These are phyloP conservation scores for Phytophthora lateralis DNA, from an alignment of 352 stramenopile species.

Conservation along the genomic window DNA sequence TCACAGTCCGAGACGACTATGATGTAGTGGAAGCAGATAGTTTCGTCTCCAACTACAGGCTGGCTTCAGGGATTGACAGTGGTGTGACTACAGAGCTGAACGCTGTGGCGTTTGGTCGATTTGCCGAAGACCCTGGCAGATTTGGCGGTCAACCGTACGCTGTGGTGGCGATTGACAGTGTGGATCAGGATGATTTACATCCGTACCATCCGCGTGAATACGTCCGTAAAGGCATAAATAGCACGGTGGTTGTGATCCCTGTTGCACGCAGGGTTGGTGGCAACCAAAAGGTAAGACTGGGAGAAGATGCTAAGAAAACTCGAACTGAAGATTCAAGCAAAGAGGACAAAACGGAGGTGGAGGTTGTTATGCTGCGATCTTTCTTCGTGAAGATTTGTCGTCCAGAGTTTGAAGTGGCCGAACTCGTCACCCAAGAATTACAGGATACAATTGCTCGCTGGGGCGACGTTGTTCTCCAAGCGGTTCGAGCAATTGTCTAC, in stretches of 20 bases:
- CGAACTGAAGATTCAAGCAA: no score
- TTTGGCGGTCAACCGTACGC: constrained; percentile 10
- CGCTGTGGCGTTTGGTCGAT: constrained; percentile 20
- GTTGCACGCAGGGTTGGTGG: background rate
- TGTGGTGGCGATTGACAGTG: constrained; percentile 21
- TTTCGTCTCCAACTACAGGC: constrained; percentile 19
- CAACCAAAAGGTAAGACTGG: no score
- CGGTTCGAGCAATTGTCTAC: constrained; percentile 20
- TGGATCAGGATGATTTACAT: constrained; percentile 41
- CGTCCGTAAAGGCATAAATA: constrained; percentile 28
- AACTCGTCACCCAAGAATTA: constrained; percentile 7
- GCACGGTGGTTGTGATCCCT: constrained; percentile 16
- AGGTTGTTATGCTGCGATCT: constrained; percentile 15
- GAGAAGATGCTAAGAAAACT: no score
- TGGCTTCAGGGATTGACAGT: constrained; percentile 10
- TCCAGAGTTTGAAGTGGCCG: constrained; percentile 17
- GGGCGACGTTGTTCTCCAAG: constrained; percentile 17
- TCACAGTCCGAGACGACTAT: no score
- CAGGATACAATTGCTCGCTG: constrained; percentile 10
- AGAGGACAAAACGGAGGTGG: constrained; percentile 13
- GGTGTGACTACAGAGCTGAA: constrained; percentile 22
- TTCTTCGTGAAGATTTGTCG: constrained; percentile 19
- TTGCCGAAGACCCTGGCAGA: background rate
- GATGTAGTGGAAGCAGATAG: constrained; percentile 8
- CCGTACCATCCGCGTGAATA: constrained; percentile 35